phyloP scores from a whole-genome alignment of 148 eudicot species.

The Talinum fruticosum region DNA sequence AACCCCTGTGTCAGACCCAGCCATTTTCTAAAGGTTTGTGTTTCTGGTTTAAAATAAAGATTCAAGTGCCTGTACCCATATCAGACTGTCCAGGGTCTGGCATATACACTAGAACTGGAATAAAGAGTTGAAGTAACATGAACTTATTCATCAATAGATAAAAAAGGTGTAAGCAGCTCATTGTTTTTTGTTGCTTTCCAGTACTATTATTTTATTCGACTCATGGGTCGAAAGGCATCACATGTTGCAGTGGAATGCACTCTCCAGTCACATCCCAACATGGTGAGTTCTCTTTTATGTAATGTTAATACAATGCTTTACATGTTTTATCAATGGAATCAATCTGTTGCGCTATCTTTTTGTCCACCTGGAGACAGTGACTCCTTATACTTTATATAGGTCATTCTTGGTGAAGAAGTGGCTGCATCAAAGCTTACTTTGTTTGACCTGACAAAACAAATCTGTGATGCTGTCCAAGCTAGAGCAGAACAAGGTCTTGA shows the following conservation, averaged over 20 bases:
- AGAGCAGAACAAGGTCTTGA: conserved; percentile 72
- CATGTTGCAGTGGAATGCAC: conserved; percentile 98
- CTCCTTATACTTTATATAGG: conserved; percentile 36
- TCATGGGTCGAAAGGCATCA: conserved; percentile 98
- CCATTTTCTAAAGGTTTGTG: background rate
- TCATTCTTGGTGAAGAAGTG: conserved; percentile 94
- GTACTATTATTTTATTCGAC: conserved; percentile 95
- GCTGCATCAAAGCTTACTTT: conserved; percentile 91
- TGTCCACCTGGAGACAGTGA: background rate
- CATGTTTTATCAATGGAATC: background rate
- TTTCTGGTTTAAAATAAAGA: background rate
- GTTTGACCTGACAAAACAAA: conserved; percentile 82
- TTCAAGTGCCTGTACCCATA: background rate
- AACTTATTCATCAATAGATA: background rate
- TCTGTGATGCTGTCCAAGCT: conserved; percentile 98
- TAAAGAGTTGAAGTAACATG: background rate
- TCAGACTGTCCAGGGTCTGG: background rate
- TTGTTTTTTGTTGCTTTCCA: conserved; percentile 31
- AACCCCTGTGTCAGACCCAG: too few species aligned
- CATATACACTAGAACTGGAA: background rate
- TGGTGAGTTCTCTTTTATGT: conserved; percentile 46
- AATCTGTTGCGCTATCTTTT: conserved; percentile 6
- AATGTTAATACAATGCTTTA: conserved; percentile 3
- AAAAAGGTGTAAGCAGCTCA: conserved; percentile 15
- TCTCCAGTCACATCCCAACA: conserved; percentile 94